A percentile compares a stretch with the other conserved stretches of the same genome.
These are phyloP conservation scores for Sungouiella thailandica DNA, from an alignment of 805 yeast genomes.

Conservation along the genomic window DNA sequence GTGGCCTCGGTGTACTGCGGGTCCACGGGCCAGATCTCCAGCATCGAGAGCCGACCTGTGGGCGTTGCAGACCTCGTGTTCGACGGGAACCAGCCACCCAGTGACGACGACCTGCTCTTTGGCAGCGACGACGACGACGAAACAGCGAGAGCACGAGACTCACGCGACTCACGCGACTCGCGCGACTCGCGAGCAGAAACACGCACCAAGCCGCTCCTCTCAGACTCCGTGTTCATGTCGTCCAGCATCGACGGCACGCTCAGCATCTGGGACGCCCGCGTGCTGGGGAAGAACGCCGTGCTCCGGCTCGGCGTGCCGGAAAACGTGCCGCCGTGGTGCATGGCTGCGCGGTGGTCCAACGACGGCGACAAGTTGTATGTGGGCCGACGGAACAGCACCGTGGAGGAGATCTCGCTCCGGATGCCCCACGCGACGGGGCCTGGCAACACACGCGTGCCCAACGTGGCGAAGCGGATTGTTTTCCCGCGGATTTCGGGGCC, in stretches of 20 bases:
- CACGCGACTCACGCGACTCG: constrained; percentile 2
- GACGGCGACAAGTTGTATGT: constrained; percentile 76
- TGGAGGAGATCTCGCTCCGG: constrained; percentile 68
- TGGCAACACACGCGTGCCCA: constrained; percentile 29
- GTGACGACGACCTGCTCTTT: constrained; percentile 44
- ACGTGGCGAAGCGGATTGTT: constrained; percentile 53
- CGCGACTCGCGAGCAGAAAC: no score
- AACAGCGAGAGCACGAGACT: constrained; percentile 7
- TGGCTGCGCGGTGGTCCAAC: constrained; percentile 81
- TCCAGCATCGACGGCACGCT: constrained; percentile 81
- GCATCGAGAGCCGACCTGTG: constrained; percentile 64
- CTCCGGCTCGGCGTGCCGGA: constrained; percentile 51
- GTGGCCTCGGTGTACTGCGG: constrained; percentile 45
- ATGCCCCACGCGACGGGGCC: constrained; percentile 42
- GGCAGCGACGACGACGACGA: constrained; percentile 36
- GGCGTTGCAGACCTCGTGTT: constrained; percentile 43
- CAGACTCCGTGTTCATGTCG: constrained; percentile 59
- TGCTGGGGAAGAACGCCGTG: constrained; percentile 28
- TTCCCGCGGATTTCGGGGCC: constrained; percentile 91
- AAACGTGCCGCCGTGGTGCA: constrained; percentile 90
- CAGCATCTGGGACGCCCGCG: constrained; percentile 77
- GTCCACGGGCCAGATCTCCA: constrained; percentile 74
- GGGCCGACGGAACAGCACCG: constrained; percentile 85
- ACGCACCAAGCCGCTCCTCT: constrained; percentile 25
- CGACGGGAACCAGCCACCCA: constrained; percentile 19